A percentile compares a stretch with the other conserved stretches of the same genome.
Conservation (phyloP, 139 green algal species). For the Pseudopediastrum boryanum region DNA sequence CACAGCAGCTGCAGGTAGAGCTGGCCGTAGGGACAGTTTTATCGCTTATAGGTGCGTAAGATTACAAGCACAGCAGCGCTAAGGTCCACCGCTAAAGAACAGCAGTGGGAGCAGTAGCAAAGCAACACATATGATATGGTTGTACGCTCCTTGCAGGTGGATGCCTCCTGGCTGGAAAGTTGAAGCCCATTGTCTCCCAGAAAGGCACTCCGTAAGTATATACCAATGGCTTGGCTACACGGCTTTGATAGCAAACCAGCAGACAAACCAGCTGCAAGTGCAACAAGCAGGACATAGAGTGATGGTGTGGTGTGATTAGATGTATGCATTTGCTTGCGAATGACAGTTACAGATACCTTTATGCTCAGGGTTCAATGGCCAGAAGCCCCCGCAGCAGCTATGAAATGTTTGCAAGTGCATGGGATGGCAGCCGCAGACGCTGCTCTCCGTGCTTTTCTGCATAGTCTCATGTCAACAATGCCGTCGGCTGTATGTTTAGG, state of each 20-base stretch:
- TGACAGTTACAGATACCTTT: background rate
- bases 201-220: slow-evolving; percentile 30
- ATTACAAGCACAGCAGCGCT: background rate
- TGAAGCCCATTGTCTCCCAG: slow-evolving; percentile 16
- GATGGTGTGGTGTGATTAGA: background rate
- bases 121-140: too few relatives aligned
- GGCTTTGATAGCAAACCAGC: background rate
- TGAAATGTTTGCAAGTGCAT: background rate
- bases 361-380: too few relatives aligned
- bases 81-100: too few relatives aligned
- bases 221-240: background rate
- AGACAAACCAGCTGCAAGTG: background rate
- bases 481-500: too few relatives aligned
- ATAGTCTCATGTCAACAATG: too few relatives aligned
- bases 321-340: background rate
- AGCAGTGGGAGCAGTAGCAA: background rate
- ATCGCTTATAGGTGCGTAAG: slow-evolving; percentile 31
- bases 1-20: slow-evolving; percentile 33
- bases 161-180: slow-evolving; percentile 3
- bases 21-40: slow-evolving; percentile 28
- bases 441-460: background rate
- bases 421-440: background rate
- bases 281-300: background rate
- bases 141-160: slow-evolving; percentile 5
- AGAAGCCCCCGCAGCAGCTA: too few relatives aligned